Evolutionary conservation across 768 basidiomycete species (phyloP), one percentile per base, ranked within the genome.

Genomic region (Pisolithus microcarpus): DNA sequence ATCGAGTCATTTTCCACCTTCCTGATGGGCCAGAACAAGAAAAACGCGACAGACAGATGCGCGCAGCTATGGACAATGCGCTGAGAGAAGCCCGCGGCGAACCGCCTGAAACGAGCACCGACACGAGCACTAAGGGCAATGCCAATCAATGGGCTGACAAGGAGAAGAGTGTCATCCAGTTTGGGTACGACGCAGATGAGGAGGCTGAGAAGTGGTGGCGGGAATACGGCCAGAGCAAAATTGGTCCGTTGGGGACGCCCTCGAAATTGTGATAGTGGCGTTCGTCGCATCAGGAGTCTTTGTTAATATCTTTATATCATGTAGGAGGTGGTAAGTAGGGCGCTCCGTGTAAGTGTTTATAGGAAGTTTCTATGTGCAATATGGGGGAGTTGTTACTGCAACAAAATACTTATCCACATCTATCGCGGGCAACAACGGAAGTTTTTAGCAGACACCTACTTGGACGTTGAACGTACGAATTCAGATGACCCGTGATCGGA

Each of bases 71-170:
- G 74, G 70, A 65, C 31, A 58, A 56, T 0, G 74, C 73, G 49
- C 53, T 72, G 51, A 49, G 57, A 52, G 58, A 61, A 52, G 61
- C 43, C 19, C 48, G 45, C 6, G 58, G 61, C 38, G 26, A 54
- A 54, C 46, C 51, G 52, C 56, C 31, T 43, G 43, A 23, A 5
- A 13, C 4, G 38, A 55, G 45, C 52, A 49, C 30, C 43, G 47
- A 55, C 52, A 38, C 46, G 36, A 43, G 49, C 23, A 19, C 19
- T 43, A 49, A 24, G 15, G 68, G 68, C 23, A 79, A 74, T 55
- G 67, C 70, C 50, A 82, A 82, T 54, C 72, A 78, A 53, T 82
- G 81, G 81, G 78, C 79, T 5, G 80, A 83, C 59, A 72, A 69
- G 57, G 64, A 60, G 46, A 80, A 79, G 70, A 80, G 64, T 48